Base-by-base conservation (phyloP, 495 filamentous ascomycete species). In the Melanomma pulvis-pyrius region DNA sequence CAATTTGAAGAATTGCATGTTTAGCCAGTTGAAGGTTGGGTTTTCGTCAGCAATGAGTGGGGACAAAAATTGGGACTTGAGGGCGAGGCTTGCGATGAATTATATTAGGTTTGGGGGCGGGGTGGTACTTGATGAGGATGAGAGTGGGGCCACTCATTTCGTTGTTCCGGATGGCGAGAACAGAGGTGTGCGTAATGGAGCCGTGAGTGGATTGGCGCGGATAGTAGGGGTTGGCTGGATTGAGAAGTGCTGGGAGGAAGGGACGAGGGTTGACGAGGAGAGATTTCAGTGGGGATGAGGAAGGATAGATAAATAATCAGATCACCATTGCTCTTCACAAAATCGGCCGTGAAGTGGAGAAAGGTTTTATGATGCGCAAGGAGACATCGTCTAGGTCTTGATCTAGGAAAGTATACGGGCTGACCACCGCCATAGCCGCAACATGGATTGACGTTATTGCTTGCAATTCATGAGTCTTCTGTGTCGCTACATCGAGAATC, bases 181-280 rank as follows among this genome's bases (percentile, higher is more conserved):
- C 22, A 79, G 74, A 5, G 72, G 87, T 29, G 76, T 82, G 60
- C 68, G 79, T 29, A 54, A 75, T 85, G 24, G 17, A 24, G 32
- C 32, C 8, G 49, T 54, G 78, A 81, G 30, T 55, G 64, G 71
- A 1, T 25, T 63, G 12, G 73, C 75, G 48, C 82, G 78, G 52
- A 76, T 96, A 25, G 89, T 97, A 13, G 85, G 77, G 1, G 67
- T 79, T 25, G 79, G 81, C 21, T 98, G 94, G 94, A 78, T 97
- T 0, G 82, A 86, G 53, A 85, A 92, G 62, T 89, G 90, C 70
- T 96, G 93, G 91, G 77, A 78, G 62, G 88, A 92, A 75, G 81
- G 81, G 61, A 96, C 93, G 8, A 66, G 90, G 48, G 71, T 98
- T 57, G 92, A 97, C 73, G 94, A 97, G 83, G 69, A 71, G 48